phyloP scores from a whole-genome alignment of 805 yeast genomes.

The Wickerhamomyces tratensis region DNA sequence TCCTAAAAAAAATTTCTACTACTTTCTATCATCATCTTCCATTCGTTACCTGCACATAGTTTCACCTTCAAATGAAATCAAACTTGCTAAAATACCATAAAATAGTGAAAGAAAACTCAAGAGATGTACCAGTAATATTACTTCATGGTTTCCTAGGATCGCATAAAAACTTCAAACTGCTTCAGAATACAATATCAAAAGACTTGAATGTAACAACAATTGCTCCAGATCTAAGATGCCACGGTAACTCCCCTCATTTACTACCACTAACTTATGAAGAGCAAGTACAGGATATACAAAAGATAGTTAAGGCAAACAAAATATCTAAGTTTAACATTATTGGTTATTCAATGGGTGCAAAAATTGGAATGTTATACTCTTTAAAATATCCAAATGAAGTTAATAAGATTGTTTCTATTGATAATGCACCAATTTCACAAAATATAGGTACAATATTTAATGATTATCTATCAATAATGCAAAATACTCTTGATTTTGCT shows the following conservation, averaged over 20 bases:
- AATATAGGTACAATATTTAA: conserved; percentile 24
- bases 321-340: conserved; percentile 23
- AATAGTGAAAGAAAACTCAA: not conserved
- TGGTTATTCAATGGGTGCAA: conserved; percentile 60
- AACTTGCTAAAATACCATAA: not conserved
- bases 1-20: too few species aligned
- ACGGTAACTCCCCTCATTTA: conserved; percentile 38
- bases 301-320: not conserved
- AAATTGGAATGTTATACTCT: conserved; percentile 38
- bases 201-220: conserved; percentile 24
- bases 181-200: conserved; percentile 26
- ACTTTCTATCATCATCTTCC: too few species aligned
- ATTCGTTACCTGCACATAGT: not conserved
- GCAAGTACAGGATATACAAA: not conserved
- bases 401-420: conserved; percentile 34
- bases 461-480: too few species aligned
- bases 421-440: conserved; percentile 30
- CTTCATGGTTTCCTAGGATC: conserved; percentile 51
- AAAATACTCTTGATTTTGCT: not conserved
- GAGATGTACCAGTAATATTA: conserved; percentile 28
- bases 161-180: conserved; percentile 29
- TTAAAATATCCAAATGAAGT: conserved; percentile 27
- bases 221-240: conserved; percentile 45
- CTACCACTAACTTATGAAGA: conserved; percentile 34
- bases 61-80: not conserved